Conservation (phyloP, 495 filamentous ascomycete genomes). For the Mytilinidion resinicola region DNA sequence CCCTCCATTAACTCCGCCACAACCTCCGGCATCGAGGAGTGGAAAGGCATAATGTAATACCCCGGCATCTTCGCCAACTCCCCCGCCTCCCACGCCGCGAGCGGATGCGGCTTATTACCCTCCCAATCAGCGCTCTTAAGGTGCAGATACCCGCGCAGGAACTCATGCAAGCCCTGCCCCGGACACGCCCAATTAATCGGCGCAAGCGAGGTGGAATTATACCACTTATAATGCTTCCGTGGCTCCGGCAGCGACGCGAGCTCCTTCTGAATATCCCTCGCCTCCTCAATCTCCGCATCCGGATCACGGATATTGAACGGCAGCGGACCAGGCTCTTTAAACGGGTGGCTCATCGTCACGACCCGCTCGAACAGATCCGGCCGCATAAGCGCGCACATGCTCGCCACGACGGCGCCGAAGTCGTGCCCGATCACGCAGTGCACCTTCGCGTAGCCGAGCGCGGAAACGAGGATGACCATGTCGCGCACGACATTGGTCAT, state of each 20-base stretch:
- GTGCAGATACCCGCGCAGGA: constrained; percentile 62
- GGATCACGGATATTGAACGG: constrained; percentile 40
- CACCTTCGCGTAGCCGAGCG: constrained; percentile 52
- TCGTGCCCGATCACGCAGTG: constrained; percentile 62
- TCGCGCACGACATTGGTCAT: constrained; percentile 57
- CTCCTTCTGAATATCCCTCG: constrained; percentile 47
- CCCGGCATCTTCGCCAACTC: constrained; percentile 54
- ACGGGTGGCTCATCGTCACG: constrained; percentile 53
- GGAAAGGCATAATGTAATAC: constrained; percentile 62
- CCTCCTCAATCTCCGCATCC: constrained; percentile 31
- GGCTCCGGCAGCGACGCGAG: constrained; percentile 47
- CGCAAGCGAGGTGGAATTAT: constrained; percentile 54
- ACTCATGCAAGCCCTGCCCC: constrained; percentile 47
- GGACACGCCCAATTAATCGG: constrained; percentile 54
- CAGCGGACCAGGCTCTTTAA: constrained; percentile 44
- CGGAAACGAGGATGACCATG: constrained; percentile 53
- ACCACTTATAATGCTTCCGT: constrained; percentile 65
- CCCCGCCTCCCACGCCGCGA: constrained; percentile 49
- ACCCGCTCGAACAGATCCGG: constrained; percentile 57
- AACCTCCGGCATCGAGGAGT: constrained; percentile 51
- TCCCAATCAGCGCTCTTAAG: constrained; percentile 59
- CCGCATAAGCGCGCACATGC: constrained; percentile 54
- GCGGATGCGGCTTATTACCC: constrained; percentile 47
- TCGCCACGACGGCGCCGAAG: constrained; percentile 52
- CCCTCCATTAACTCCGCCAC: constrained; percentile 48